These are phyloP conservation scores for Phaffia australis DNA, from an alignment of 768 basidiomycete species.

Conservation along the genomic window DNA sequence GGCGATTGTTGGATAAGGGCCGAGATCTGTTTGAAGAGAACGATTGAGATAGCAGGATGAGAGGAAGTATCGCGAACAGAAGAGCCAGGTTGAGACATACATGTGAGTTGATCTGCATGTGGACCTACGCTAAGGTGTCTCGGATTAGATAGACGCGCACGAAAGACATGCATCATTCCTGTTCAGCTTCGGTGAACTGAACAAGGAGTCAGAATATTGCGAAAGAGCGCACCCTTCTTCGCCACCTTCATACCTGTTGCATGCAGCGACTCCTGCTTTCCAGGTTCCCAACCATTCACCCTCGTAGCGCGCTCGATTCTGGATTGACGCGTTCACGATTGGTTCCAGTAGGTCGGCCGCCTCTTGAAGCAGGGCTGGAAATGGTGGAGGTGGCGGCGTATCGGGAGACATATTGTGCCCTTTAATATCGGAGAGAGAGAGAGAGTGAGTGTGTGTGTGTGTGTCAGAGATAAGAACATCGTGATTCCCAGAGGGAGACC, in stretches of 20 bases:
- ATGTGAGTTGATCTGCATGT: conserved; percentile 38
- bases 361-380: conserved; percentile 30
- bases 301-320: conserved; percentile 26
- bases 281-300: conserved; percentile 35
- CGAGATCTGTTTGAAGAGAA: conserved; percentile 32
- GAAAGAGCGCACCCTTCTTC: conserved; percentile 29
- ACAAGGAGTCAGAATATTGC: no score
- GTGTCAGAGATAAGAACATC: no score
- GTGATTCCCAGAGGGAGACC: no score
- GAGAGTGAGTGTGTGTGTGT: not conserved
- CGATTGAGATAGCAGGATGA: not conserved
- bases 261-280: conserved; percentile 36
- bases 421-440: not conserved
- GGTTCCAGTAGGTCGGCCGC: conserved; percentile 35
- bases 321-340: conserved; percentile 33
- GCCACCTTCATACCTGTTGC: conserved; percentile 37
- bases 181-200: no score
- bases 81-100: conserved; percentile 26
- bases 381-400: conserved; percentile 24
- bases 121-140: conserved; percentile 33
- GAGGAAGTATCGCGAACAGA: not conserved
- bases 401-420: conserved; percentile 14
- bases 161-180: no score
- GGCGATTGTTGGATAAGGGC: conserved; percentile 38
- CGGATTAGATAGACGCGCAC: not conserved